phyloP scores from a whole-genome alignment of 108 stramenopile species.

The Heterococcus sp. region DNA sequence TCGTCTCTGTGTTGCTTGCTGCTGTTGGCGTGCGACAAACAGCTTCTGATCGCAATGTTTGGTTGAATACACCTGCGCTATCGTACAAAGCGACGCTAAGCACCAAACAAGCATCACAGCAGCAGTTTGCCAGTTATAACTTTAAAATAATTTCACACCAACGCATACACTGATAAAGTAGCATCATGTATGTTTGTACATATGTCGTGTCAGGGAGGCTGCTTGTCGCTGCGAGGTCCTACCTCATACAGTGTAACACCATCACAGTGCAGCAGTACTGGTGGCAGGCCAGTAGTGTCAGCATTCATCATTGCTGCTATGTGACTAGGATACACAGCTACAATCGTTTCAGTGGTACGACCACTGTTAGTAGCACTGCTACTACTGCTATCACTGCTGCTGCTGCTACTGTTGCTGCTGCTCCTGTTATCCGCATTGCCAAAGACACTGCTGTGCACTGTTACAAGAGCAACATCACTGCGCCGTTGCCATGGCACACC shows the following conservation, averaged over 20 bases:
- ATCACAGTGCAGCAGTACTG: neutral
- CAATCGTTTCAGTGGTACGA: neutral
- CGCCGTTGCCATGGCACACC: slow-evolving; percentile 73
- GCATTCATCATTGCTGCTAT: neutral
- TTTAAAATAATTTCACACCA: no score
- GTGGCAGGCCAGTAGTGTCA: neutral
- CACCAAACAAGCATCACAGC: no score
- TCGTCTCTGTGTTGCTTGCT: no score
- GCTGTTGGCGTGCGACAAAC: no score
- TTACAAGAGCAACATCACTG: slow-evolving; percentile 57
- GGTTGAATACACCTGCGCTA: no score
- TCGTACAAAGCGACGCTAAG: no score
- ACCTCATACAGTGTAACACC: neutral
- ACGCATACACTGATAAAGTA: no score
- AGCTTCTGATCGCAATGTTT: no score
- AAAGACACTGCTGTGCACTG: neutral
- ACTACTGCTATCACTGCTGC: neutral
- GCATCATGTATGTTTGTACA: no score
- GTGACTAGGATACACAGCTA: neutral
- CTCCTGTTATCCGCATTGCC: neutral
- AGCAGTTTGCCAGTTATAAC: no score
- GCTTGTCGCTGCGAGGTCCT: no score
- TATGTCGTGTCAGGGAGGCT: no score
- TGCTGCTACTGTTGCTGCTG: neutral
- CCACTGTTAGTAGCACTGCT: neutral